Base-by-base conservation (phyloP, 805 yeast genomes). In the Yamadazyma ubonensis region DNA sequence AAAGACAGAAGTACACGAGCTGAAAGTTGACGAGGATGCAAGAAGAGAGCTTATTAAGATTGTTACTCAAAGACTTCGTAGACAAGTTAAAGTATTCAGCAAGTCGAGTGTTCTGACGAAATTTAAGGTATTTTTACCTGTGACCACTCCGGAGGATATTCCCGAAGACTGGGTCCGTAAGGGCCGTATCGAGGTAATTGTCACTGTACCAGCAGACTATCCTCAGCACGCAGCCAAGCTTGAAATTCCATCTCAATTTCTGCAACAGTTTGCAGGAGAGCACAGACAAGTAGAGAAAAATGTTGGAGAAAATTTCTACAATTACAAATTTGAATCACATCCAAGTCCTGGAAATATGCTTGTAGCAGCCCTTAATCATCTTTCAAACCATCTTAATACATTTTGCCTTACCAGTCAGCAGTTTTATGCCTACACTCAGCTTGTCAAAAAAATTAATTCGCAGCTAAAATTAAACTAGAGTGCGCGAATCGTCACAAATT, bases 111-210 rank as follows among this genome's bases (percentile, higher is more conserved):
- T 39, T 6, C 64, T 57, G 33, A 56, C 54, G 22, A 53, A 60
- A 16, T 67, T 57, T 48, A 67, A 63, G 41, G 43, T 69, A 5
- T 48, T 48, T 6, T 20, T 68, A 3, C 72, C 72, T 3, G 49
- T 65, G 7, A 39, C 40, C 10, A 30, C 41, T 7, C 33, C 37
- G n/a, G 21, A 35, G 8, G 33, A 38, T 9, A 29, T 55, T 5
- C 73, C 72, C 1, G 45, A 45, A 10, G 33, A 59, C 7, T 68
- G 71, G 72, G 33, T 37, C 2, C 36, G 44, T 20, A 51, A 57
- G 38, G 49, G 45, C 8, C 41, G 23, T 8, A 36, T 67, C 2
- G 71, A 68, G 25, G 29, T 68, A 14, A 49, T 65, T 42, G 31
- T 69, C 7, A 45, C 53, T 2, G 57, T 69, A 12, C 73, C 72